A percentile compares a stretch with the other conserved stretches of the same genome.
Evolutionary conservation across 345 rosid genomes (phyloP).

Genomic region (Mangifera indica): DNA sequence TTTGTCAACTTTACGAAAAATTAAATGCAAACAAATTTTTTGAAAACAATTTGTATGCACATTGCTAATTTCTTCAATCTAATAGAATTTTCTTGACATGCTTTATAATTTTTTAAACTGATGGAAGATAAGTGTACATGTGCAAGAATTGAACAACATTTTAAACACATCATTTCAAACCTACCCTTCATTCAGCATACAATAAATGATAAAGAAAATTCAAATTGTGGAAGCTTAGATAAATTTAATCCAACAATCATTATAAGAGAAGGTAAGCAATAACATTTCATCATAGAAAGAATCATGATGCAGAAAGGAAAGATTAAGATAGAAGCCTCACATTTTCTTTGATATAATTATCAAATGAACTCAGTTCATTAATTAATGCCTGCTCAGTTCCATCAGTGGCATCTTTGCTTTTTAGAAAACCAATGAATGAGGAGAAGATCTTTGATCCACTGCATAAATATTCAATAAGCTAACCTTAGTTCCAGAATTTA

Average conservation of each 20-base stretch:
- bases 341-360: constrained; percentile 60
- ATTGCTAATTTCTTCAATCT: not conserved
- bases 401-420: constrained; percentile 80
- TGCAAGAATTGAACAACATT: too few relatives aligned
- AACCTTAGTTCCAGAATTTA: constrained; percentile 15
- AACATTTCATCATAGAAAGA: not conserved
- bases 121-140: too few relatives aligned
- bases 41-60: not conserved
- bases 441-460: constrained; percentile 94
- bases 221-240: not conserved
- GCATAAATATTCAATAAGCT: constrained; percentile 20
- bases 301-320: constrained; percentile 1
- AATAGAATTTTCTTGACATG: not conserved
- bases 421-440: constrained; percentile 81
- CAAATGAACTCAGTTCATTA: constrained; percentile 62
- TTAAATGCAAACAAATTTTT: not conserved
- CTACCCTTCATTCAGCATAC: not conserved
- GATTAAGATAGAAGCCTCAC: constrained; percentile 40
- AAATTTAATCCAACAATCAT: not conserved
- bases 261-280: not conserved
- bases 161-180: not conserved
- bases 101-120: not conserved
- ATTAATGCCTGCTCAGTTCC: constrained; percentile 79
- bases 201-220: too few relatives aligned
- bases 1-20: not conserved